Evolutionary conservation across 257 asterid genomes (phyloP), one percentile per base, ranked within the genome.

Genomic region (Catharanthus roseus): DNA sequence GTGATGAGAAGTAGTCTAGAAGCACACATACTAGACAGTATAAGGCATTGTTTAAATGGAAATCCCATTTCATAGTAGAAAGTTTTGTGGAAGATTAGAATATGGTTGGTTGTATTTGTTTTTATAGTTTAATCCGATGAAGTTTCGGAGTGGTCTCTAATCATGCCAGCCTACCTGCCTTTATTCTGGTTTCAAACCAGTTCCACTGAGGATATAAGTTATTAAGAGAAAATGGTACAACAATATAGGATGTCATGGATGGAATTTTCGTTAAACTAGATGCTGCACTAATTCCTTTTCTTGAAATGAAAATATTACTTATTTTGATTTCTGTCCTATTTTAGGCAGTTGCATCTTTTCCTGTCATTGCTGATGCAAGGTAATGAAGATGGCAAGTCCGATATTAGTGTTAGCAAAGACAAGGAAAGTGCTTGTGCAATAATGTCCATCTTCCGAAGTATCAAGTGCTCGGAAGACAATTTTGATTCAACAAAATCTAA

Each of bases 341-440:
- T 68, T 90, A 93, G 99, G 96, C 88, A 91, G 71, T 75, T 89
- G 79, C 73, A 89, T 77, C 69, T 87, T 67, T 88, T 95, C 84
- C 88, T 95, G 70, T 90, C 99, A 56, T 88, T 87, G 99, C 87
- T 95, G 85, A 83, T 90, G 82, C 89, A 84, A 58, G 93, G 85
- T 68, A 92, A 90, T 69, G 92, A 82, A 74, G 97, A 88, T 61
- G 86, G 88, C 41, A 89, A 90, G 79, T 79, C 88, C 72, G 91
- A 89, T 78, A 75, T 64, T 80, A 74, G 68, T 78, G 67, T 70
- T 72, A 83, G 78, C 86, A 92, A 80, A 82, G 90, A 90, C 77
- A 88, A 85, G 85, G 98, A 90, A 69, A 88, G 84, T 61, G 70
- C 86, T 70, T 83, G 89, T 18, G 73, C 82, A 45, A 71, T 95